A percentile compares a stretch with the other conserved stretches of the same genome.
phyloP scores from a whole-genome alignment of 495 filamentous ascomycete species.

The Pseudevernia furfuracea region DNA sequence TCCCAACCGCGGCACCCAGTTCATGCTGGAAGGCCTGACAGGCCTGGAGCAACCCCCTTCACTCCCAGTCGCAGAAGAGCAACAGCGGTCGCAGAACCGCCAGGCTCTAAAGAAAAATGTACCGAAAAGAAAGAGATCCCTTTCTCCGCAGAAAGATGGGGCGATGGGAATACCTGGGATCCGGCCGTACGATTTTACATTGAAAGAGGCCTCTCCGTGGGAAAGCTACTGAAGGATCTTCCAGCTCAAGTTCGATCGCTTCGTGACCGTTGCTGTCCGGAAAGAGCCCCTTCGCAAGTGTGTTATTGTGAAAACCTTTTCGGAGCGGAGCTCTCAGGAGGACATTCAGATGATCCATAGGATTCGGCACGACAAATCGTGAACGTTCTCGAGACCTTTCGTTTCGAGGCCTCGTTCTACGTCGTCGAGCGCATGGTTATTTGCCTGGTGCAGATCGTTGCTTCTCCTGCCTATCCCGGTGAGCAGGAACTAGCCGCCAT shows the following conservation, averaged over 20 bases:
- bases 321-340: background rate
- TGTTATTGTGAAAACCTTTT: background rate
- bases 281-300: background rate
- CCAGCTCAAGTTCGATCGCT: background rate
- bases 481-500: constrained; percentile 30
- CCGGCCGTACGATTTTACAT: background rate
- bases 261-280: background rate
- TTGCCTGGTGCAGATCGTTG: constrained; percentile 25
- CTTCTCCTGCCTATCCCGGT: constrained; percentile 22
- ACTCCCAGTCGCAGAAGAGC: no score
- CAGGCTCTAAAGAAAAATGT: no score
- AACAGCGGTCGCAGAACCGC: no score
- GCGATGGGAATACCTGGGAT: background rate
- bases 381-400: constrained; percentile 21
- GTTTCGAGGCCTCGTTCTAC: constrained; percentile 19
- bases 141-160: background rate
- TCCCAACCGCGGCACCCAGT: no score
- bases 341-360: background rate
- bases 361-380: constrained; percentile 20
- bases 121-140: background rate
- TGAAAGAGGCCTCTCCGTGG: background rate
- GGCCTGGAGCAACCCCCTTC: no score
- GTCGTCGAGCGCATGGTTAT: constrained; percentile 25
- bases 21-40: no score
- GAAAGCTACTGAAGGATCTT: background rate